Percentiles rank a stretch among this genome's conserved stretches.
Evolutionary conservation across 495 filamentous ascomycete species (phyloP).

Genomic region (Staphylotrichum tortipilum): DNA sequence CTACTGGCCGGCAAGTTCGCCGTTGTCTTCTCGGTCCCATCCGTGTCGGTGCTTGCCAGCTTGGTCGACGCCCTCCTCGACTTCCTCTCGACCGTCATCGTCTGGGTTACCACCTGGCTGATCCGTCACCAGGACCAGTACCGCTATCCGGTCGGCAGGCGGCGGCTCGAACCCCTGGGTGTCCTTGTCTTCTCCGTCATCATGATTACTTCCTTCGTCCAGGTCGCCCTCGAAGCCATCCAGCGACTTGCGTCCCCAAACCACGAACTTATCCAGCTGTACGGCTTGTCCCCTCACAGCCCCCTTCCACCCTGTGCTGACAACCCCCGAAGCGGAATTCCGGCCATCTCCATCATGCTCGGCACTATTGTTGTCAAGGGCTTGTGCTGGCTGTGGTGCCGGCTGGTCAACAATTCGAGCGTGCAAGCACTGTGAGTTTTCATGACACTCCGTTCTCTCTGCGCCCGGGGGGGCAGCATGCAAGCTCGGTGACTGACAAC

Average conservation of each 20-base stretch:
- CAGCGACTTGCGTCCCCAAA: slow-evolving; percentile 55
- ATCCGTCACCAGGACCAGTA: slow-evolving; percentile 70
- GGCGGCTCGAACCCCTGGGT: slow-evolving; percentile 64
- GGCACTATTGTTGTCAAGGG: slow-evolving; percentile 74
- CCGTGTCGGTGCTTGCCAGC: slow-evolving; percentile 79
- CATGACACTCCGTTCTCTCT: not conserved
- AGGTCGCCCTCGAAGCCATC: slow-evolving; percentile 68
- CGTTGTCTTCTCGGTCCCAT: slow-evolving; percentile 69
- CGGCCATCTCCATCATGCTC: slow-evolving; percentile 74
- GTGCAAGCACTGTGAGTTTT: slow-evolving; percentile 69
- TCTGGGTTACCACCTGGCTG: slow-evolving; percentile 72
- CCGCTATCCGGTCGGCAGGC: slow-evolving; percentile 74
- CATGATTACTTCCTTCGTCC: slow-evolving; percentile 81
- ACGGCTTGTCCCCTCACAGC: not conserved
- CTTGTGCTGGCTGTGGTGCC: slow-evolving; percentile 84
- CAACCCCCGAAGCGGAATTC: slow-evolving; percentile 34
- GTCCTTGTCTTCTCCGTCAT: slow-evolving; percentile 74
- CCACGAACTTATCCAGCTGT: slow-evolving; percentile 61
- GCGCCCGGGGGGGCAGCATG: too few relatives aligned
- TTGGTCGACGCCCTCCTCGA: slow-evolving; percentile 85
- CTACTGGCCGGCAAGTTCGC: slow-evolving; percentile 72
- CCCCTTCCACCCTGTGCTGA: slow-evolving; percentile 1
- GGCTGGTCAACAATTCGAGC: slow-evolving; percentile 76
- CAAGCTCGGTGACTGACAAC: slow-evolving; percentile 49
- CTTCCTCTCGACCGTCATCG: slow-evolving; percentile 76